These are phyloP conservation scores for Zoysia pacifica DNA, from an alignment of 176 grass and related monocot genomes.

Conservation along the genomic window DNA sequence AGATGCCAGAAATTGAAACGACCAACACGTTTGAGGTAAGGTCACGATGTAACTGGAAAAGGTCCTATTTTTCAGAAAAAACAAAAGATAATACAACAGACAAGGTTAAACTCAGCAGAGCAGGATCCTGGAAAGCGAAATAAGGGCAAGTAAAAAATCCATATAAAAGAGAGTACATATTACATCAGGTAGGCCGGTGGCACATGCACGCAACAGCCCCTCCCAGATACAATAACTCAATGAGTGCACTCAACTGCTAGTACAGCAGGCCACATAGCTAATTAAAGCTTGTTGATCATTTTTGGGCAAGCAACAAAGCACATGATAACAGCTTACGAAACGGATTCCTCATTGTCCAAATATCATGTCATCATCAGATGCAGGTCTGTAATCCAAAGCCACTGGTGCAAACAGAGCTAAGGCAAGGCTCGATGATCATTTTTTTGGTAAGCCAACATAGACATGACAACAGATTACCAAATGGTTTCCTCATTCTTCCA, in stretches of 20 bases:
- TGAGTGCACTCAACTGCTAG: constrained; percentile 15
- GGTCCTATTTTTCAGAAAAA: no score
- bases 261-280: constrained; percentile 19
- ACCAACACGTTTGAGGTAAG: neutral
- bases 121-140: neutral
- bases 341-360: constrained; percentile 36
- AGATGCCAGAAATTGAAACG: neutral
- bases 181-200: neutral
- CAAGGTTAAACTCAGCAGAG: neutral
- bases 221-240: neutral
- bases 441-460: constrained; percentile 22
- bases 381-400: constrained; percentile 49
- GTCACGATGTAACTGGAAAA: neutral
- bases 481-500: constrained; percentile 43
- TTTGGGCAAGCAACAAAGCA: constrained; percentile 19
- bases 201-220: neutral
- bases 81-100: no score
- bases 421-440: neutral
- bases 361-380: constrained; percentile 31
- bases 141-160: neutral
- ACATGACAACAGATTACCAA: constrained; percentile 20
- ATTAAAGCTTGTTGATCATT: neutral
- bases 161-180: neutral
- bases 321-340: constrained; percentile 14
- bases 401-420: constrained; percentile 28